phyloP scores from a whole-genome alignment of 2,329 filamentous ascomycete species.

The Aspergillus flavus region DNA sequence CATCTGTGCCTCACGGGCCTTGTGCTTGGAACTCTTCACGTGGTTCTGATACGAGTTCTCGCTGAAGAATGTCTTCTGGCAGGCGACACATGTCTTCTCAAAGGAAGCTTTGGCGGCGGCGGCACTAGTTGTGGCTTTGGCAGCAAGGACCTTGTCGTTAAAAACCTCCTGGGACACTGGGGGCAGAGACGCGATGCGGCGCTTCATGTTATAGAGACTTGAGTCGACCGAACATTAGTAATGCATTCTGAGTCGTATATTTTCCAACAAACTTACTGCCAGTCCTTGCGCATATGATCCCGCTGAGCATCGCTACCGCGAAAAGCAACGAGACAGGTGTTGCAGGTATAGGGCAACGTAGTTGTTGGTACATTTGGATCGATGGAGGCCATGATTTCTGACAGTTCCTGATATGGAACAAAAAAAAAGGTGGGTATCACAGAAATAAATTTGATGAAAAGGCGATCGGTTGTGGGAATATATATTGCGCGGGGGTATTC shows the following conservation, averaged over 20 bases:
- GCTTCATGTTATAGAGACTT: conserved; percentile 94
- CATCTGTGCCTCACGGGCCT: conserved; percentile 61
- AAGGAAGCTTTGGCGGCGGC: conserved; percentile 87
- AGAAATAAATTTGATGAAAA: conserved; percentile 1
- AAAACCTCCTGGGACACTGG: conserved; percentile 91
- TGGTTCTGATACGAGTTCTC: conserved; percentile 96
- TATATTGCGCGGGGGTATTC: not conserved
- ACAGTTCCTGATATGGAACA: not conserved
- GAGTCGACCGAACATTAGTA: conserved; percentile 6
- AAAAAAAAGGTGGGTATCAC: conserved; percentile 5
- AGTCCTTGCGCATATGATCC: conserved; percentile 96
- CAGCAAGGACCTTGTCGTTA: conserved; percentile 91
- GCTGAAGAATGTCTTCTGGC: conserved; percentile 92
- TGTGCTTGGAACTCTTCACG: conserved; percentile 87
- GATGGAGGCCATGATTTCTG: conserved; percentile 6
- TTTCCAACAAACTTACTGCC: conserved; percentile 72
- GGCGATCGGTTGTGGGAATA: conserved; percentile 3
- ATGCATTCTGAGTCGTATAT: conserved; percentile 3
- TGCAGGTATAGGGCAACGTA: conserved; percentile 90
- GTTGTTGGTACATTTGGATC: conserved; percentile 8
- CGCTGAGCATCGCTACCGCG: conserved; percentile 90
- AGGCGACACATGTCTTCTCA: conserved; percentile 78
- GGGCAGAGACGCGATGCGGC: conserved; percentile 84
- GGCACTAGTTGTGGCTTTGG: conserved; percentile 79
- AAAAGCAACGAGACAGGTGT: conserved; percentile 96